A percentile compares a stretch with the other conserved stretches of the same genome.
phyloP scores from a whole-genome alignment of 345 rosid species.

The Populus nigra region DNA sequence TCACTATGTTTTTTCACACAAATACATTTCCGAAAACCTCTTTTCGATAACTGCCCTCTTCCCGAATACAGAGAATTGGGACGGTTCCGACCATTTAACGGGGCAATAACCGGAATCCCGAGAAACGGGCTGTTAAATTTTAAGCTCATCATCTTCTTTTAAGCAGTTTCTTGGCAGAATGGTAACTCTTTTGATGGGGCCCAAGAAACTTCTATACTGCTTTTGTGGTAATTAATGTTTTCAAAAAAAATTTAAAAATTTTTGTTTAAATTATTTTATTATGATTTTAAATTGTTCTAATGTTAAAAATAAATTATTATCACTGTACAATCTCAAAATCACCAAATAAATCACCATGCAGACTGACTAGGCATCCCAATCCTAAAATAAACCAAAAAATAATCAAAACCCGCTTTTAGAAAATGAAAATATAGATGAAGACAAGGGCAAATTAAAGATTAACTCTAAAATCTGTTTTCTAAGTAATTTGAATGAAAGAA shows the following conservation, averaged over 20 bases:
- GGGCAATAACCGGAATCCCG: conserved; percentile 40
- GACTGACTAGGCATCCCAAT: conserved; percentile 19
- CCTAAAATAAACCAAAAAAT: not conserved
- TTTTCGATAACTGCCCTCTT: conserved; percentile 31
- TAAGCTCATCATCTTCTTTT: conserved; percentile 48
- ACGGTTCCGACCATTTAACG: conserved; percentile 25
- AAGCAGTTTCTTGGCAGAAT: not conserved
- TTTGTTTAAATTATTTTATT: no score
- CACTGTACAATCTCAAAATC: conserved; percentile 39
- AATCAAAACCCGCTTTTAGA: not conserved
- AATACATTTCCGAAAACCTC: conserved; percentile 36
- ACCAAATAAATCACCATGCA: conserved; percentile 29
- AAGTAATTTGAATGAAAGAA: not conserved
- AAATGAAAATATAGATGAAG: not conserved
- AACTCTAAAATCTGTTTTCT: not conserved
- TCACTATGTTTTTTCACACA: conserved; percentile 50
- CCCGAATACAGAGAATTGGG: conserved; percentile 22
- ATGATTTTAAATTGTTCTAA: no score
- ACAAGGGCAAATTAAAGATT: no score
- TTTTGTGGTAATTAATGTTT: no score
- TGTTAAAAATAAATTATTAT: no score
- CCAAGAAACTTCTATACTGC: no score
- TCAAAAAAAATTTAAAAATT: no score
- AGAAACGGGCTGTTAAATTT: conserved; percentile 54
- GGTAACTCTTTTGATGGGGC: conserved; percentile 51